Base-by-base conservation (phyloP, 352 stramenopile genomes). In the Pythium insidiosum region DNA sequence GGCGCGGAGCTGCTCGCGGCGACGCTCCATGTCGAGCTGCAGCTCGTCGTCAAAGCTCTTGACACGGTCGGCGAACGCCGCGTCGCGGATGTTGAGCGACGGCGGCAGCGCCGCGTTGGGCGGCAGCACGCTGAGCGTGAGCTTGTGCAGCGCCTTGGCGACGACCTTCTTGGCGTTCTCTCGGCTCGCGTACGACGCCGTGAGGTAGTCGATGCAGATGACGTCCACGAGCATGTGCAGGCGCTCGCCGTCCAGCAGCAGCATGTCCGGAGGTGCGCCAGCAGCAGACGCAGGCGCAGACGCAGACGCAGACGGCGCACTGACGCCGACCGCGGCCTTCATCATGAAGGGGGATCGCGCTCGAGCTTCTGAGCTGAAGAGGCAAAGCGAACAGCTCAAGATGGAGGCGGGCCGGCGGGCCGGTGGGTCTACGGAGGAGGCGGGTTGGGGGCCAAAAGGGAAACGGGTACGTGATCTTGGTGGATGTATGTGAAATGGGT, bases 191-290 rank as follows among this genome's bases (percentile, higher is more conserved):
- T 90, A 88, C 45, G 77, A 83, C 19, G 80, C 80, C 12, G 78
- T 93, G 52, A 93, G 75, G 62, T 87, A 93, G 68, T 93, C 77
- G 18, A 71, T 75, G 53, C 76, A 90, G 50, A 89, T 77, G 30
- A 90, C 71, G 50, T 93, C 80, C 36, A 93, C 70, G 43, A 93
- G 57, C 76, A 92, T 85, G 54, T 81, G 81, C 36, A 92, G 70
- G 4, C 76, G 68, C 57, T 92, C 79, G 29, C 53, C 71, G 43
- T 90, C 76, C 41, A 88, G 73, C 39, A 86, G 46, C 21, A 86
- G n/a, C n/a, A n/a, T 66, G 46, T 82, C 71, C 13, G 68, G 66
- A 30, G n/a, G n/a, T n/a, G n/a, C n/a, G n/a, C n/a, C n/a, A n/a
- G n/a, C n/a, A n/a, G n/a, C n/a, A n/a, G n/a, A n/a, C n/a, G n/a